These are phyloP conservation scores for Colletotrichum tamarilloi DNA, from an alignment of 2,329 filamentous ascomycete genomes.

Conservation along the genomic window DNA sequence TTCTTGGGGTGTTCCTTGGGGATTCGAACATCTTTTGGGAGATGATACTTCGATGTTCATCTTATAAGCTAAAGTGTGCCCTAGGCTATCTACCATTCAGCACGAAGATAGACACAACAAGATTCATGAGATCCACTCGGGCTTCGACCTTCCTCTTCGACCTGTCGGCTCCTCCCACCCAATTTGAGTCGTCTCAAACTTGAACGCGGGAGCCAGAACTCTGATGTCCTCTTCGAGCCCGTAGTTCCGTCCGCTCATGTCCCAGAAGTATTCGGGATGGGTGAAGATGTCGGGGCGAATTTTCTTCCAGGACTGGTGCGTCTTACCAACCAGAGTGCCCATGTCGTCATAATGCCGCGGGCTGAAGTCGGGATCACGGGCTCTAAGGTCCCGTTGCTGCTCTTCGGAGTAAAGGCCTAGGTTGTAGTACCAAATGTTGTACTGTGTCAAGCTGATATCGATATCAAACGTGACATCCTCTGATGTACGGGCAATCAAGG, in stretches of 20 bases:
- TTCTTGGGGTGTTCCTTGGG: not conserved
- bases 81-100: not conserved
- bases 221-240: conserved; percentile 27
- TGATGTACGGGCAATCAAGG: conserved; percentile 36
- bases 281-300: conserved; percentile 30
- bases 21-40: not conserved
- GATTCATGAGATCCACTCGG: conserved; percentile 13
- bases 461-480: conserved; percentile 39
- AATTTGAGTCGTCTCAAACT: conserved; percentile 16
- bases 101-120: not conserved
- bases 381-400: conserved; percentile 31
- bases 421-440: conserved; percentile 41
- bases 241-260: conserved; percentile 30
- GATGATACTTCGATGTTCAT: not conserved
- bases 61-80: not conserved
- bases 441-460: conserved; percentile 41
- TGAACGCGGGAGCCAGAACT: conserved; percentile 28
- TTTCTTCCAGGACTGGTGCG: conserved; percentile 13
- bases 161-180: conserved; percentile 28
- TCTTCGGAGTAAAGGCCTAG: conserved; percentile 38
- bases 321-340: conserved; percentile 26
- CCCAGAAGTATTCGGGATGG: conserved; percentile 25
- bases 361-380: conserved; percentile 34
- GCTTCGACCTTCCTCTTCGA: conserved; percentile 25
- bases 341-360: conserved; percentile 40